phyloP scores from a whole-genome alignment of 2,329 filamentous ascomycete genomes.

The Penicillium hesseltinei region DNA sequence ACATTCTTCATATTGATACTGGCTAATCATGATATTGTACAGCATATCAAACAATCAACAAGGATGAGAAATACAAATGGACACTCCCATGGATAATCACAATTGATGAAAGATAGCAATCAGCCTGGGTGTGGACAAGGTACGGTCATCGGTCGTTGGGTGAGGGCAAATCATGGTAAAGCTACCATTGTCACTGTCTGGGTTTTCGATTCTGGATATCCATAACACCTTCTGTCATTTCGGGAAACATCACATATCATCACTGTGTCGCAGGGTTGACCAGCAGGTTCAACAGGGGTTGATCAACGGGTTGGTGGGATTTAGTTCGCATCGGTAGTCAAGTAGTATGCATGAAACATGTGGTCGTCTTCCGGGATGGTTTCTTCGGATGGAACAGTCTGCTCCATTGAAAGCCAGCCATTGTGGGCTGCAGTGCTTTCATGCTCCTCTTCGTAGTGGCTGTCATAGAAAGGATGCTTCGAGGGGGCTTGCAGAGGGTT shows the following conservation, averaged over 20 bases:
- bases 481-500: conserved; percentile 36
- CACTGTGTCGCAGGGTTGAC: background rate
- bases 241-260: background rate
- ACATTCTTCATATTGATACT: conserved; percentile 10
- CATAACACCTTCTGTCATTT: background rate
- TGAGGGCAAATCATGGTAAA: background rate
- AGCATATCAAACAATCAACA: conserved; percentile 5
- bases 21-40: conserved; percentile 11
- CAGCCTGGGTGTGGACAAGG: background rate
- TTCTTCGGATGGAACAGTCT: conserved; percentile 32
- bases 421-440: conserved; percentile 7
- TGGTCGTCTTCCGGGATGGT: conserved; percentile 37
- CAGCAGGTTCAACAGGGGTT: background rate
- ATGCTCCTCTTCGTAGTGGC: conserved; percentile 19
- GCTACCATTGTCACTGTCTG: background rate
- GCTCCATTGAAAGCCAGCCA: conserved; percentile 16
- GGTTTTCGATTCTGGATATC: background rate
- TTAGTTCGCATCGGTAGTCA: conserved; percentile 29
- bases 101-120: background rate
- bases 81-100: background rate
- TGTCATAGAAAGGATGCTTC: conserved; percentile 21
- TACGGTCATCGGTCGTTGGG: background rate
- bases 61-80: conserved; percentile 5
- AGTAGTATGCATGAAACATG: conserved; percentile 35
- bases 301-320: background rate